A percentile compares a stretch with the other conserved stretches of the same genome.
phyloP scores from a whole-genome alignment of 2,329 filamentous ascomycete genomes.

The Teratosphaeria gauchensis region DNA sequence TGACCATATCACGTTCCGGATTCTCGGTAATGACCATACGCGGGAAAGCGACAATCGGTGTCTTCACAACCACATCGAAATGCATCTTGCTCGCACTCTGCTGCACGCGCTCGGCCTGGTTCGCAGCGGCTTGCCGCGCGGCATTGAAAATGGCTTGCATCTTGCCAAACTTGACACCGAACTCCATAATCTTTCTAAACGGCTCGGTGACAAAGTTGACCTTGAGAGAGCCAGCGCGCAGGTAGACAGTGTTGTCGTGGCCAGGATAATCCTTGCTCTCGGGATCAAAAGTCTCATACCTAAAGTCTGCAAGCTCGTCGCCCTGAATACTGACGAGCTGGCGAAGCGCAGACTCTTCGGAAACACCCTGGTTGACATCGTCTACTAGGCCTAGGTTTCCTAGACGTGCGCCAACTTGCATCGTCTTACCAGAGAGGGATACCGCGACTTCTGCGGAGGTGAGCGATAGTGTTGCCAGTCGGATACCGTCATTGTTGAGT shows the following conservation, averaged over 20 bases:
- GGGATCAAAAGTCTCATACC: conserved; percentile 89
- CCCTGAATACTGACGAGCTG: conserved; percentile 91
- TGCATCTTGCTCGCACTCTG: conserved; percentile 83
- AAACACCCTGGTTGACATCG: conserved; percentile 84
- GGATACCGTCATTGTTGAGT: conserved; percentile 93
- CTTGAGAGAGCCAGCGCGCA: conserved; percentile 90
- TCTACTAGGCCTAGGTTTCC: conserved; percentile 84
- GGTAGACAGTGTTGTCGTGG: conserved; percentile 82
- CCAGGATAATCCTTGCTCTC: conserved; percentile 73
- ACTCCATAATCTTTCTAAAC: conserved; percentile 95
- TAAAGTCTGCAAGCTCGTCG: conserved; percentile 90
- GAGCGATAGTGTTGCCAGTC: conserved; percentile 83
- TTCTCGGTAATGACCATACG: conserved; percentile 61
- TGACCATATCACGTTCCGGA: conserved; percentile 69
- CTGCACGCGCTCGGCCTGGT: conserved; percentile 86
- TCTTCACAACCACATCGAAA: conserved; percentile 87
- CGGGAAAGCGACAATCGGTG: conserved; percentile 92
- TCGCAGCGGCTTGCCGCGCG: conserved; percentile 84
- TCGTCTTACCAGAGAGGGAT: conserved; percentile 73
- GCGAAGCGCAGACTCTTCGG: conserved; percentile 68
- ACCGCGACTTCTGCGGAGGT: conserved; percentile 87
- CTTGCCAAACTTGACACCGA: conserved; percentile 96
- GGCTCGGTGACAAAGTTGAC: conserved; percentile 96
- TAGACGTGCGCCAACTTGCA: conserved; percentile 77
- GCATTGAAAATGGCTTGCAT: conserved; percentile 99